Evolutionary conservation across 1,284 basidiomycete species (phyloP).

Genomic region (Tylopilus orsonianus): DNA sequence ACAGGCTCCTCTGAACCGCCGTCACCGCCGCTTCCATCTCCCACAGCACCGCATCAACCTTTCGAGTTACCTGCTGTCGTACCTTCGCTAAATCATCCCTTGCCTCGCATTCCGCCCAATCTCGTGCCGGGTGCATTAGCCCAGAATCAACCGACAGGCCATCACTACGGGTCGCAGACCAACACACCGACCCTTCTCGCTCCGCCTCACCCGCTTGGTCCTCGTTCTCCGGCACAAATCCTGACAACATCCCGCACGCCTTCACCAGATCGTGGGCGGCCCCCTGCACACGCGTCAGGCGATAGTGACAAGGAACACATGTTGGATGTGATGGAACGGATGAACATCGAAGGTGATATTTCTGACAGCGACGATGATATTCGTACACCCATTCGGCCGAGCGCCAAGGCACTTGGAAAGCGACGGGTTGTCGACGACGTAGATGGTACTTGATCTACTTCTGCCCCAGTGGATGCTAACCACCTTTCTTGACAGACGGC

Average conservation of each 20-base stretch:
- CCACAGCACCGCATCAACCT: conserved; percentile 35
- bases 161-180: conserved; percentile 26
- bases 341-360: conserved; percentile 32
- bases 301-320: conserved; percentile 25
- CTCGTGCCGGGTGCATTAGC: conserved; percentile 20
- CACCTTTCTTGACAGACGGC: conserved; percentile 23
- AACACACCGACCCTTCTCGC: conserved; percentile 43
- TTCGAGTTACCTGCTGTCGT: conserved; percentile 38
- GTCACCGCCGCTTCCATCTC: conserved; percentile 39
- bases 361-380: conserved; percentile 35
- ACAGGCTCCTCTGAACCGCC: conserved; percentile 35
- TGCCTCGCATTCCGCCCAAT: conserved; percentile 38
- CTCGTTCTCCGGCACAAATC: conserved; percentile 55
- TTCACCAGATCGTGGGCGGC: conserved; percentile 40
- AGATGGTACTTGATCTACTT: conserved; percentile 37
- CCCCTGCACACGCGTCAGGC: conserved; percentile 23
- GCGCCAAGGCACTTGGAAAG: conserved; percentile 81
- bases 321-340: conserved; percentile 24
- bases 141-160: conserved; percentile 18
- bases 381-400: conserved; percentile 49
- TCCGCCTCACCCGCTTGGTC: conserved; percentile 68
- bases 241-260: conserved; percentile 51
- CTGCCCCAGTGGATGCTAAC: conserved; percentile 1
- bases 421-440: conserved; percentile 53
- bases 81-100: conserved; percentile 36